These are phyloP conservation scores for Malassezia slooffiae DNA, from an alignment of 1,284 basidiomycete species.

Conservation along the genomic window DNA sequence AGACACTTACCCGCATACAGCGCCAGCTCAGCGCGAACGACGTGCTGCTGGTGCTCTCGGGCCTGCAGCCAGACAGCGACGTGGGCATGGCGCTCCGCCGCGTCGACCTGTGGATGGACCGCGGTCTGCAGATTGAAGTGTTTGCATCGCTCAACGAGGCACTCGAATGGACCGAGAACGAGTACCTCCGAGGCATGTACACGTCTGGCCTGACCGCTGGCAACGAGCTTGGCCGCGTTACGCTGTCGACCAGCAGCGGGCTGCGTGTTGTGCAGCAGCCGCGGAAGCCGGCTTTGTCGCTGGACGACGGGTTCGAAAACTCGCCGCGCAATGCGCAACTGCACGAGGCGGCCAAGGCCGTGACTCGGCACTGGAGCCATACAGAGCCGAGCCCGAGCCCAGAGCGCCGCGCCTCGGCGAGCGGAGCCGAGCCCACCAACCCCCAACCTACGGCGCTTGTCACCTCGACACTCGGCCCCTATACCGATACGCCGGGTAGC, in stretches of 20 bases:
- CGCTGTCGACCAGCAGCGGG: slow-evolving; percentile 50
- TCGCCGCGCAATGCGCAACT: slow-evolving; percentile 67
- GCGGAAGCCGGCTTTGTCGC: slow-evolving; percentile 33
- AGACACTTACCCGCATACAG: slow-evolving; percentile 85
- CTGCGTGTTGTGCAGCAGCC: slow-evolving; percentile 35
- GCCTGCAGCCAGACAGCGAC: slow-evolving; percentile 50
- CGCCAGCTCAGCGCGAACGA: slow-evolving; percentile 64
- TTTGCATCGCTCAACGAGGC: slow-evolving; percentile 79
- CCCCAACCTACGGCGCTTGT: not conserved
- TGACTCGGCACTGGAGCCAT: slow-evolving; percentile 4
- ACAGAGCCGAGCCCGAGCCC: not conserved
- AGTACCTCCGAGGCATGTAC: slow-evolving; percentile 45
- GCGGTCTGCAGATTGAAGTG: slow-evolving; percentile 52
- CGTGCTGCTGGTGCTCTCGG: slow-evolving; percentile 80
- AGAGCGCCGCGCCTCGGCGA: not conserved
- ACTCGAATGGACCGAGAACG: slow-evolving; percentile 62
- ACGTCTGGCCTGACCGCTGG: slow-evolving; percentile 40
- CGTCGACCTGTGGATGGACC: slow-evolving; percentile 60
- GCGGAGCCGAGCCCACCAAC: too few species aligned
- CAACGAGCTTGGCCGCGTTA: slow-evolving; percentile 41
- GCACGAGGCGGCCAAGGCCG: slow-evolving; percentile 58
- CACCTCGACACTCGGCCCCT: slow-evolving; percentile 9
- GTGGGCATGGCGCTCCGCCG: slow-evolving; percentile 34
- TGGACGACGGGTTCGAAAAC: slow-evolving; percentile 57
- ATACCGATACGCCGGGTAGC: not conserved